These are phyloP conservation scores for Blakeslea trispora DNA, from an alignment of 371 early-diverging fungal species.

Conservation along the genomic window DNA sequence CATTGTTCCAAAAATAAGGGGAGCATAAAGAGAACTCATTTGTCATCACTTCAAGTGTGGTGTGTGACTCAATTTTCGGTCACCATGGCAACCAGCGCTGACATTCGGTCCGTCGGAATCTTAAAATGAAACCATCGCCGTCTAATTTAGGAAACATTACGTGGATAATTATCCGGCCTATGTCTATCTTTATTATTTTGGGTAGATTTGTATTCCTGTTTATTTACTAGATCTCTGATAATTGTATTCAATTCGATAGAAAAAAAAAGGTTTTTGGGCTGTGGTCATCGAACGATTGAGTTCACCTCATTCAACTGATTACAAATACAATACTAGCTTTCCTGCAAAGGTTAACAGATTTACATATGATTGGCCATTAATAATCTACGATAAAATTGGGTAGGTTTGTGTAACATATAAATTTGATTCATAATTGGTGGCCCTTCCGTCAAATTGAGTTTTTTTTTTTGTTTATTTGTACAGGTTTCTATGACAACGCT, in stretches of 20 bases:
- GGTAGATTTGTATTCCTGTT: neutral
- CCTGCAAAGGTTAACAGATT: neutral
- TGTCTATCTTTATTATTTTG: neutral
- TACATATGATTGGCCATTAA: neutral
- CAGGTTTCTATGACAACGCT: neutral
- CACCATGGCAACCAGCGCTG: slow-evolving; percentile 15
- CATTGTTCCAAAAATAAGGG: neutral
- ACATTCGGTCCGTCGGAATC: neutral
- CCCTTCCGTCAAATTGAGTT: neutral
- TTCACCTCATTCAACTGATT: neutral
- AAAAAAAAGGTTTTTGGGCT: too few relatives aligned
- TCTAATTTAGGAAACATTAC: neutral
- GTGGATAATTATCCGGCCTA: neutral
- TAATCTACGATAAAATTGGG: neutral
- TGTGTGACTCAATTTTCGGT: neutral
- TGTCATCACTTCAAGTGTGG: neutral
- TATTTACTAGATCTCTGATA: too few relatives aligned
- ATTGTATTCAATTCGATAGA: too few relatives aligned
- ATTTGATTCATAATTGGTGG: neutral
- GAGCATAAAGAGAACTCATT: neutral
- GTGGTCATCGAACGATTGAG: too few relatives aligned
- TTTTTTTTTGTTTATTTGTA: neutral
- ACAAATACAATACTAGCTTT: neutral
- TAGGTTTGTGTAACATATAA: neutral
- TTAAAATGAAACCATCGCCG: neutral